These are phyloP conservation scores for Epichloe sp. DNA, from an alignment of 2,329 filamentous ascomycete genomes.

Conservation along the genomic window DNA sequence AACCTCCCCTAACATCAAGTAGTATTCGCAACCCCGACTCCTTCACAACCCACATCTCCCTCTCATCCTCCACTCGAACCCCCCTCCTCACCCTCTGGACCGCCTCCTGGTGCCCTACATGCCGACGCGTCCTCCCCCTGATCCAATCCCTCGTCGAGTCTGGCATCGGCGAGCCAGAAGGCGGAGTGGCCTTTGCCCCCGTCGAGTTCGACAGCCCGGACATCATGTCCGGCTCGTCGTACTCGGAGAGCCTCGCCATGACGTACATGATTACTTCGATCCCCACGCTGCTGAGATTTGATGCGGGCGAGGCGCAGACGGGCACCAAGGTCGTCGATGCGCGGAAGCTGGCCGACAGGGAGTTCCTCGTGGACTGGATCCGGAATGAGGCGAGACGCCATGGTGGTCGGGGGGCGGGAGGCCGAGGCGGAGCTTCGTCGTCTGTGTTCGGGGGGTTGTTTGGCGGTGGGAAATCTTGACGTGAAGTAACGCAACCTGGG, in stretches of 20 bases:
- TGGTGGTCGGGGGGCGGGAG: conserved; percentile 30
- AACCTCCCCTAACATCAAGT: not conserved
- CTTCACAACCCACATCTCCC: conserved; percentile 41
- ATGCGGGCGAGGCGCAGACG: conserved; percentile 37
- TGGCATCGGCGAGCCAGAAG: conserved; percentile 40
- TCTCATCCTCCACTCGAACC: conserved; percentile 39
- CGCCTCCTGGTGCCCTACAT: conserved; percentile 43
- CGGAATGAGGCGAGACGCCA: conserved; percentile 34
- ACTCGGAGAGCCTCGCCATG: conserved; percentile 28
- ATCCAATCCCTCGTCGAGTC: conserved; percentile 33
- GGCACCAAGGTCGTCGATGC: conserved; percentile 37
- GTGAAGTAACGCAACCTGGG: not conserved
- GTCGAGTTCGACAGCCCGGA: conserved; percentile 47
- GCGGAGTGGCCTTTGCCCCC: conserved; percentile 39
- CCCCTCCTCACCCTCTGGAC: conserved; percentile 49
- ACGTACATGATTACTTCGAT: conserved; percentile 45
- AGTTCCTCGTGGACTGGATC: conserved; percentile 42
- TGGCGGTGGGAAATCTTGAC: conserved; percentile 15
- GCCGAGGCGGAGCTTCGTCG: conserved; percentile 16
- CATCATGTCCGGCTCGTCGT: conserved; percentile 27
- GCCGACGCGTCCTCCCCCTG: conserved; percentile 38
- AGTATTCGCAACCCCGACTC: conserved; percentile 43
- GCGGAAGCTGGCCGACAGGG: conserved; percentile 32
- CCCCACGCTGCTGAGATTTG: conserved; percentile 45
- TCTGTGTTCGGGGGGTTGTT: conserved; percentile 28